A percentile compares a stretch with the other conserved stretches of the same genome.
Evolutionary conservation across 2,329 filamentous ascomycete species (phyloP).

Genomic region (Decorospora gaudefroyi): DNA sequence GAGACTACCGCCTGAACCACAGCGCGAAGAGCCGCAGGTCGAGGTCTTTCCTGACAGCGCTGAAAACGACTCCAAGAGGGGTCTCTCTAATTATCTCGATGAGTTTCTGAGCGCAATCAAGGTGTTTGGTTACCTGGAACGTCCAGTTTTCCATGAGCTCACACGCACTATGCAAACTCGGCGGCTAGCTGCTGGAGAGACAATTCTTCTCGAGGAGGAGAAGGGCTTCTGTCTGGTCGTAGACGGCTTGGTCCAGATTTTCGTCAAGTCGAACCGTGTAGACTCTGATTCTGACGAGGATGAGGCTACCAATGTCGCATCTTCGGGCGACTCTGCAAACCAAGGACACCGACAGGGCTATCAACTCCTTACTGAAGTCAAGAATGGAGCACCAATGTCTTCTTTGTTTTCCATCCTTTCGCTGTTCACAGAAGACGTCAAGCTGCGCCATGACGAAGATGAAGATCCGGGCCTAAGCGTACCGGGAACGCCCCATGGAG

Average conservation of each 20-base stretch:
- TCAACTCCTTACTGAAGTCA: conserved; percentile 93
- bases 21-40: conserved; percentile 92
- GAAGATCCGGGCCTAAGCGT: conserved; percentile 56
- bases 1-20: conserved; percentile 87
- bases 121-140: conserved; percentile 95
- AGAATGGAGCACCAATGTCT: conserved; percentile 97
- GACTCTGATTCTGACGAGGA: conserved; percentile 52
- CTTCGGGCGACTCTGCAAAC: conserved; percentile 62
- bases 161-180: conserved; percentile 98
- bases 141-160: conserved; percentile 95
- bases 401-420: conserved; percentile 97
- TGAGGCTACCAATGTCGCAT: conserved; percentile 52
- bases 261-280: conserved; percentile 80
- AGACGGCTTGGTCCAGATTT: conserved; percentile 94
- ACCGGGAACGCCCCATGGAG: conserved; percentile 34
- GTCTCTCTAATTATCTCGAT: conserved; percentile 93
- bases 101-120: conserved; percentile 99
- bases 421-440: conserved; percentile 93
- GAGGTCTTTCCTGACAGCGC: conserved; percentile 94
- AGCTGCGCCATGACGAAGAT: conserved; percentile 70
- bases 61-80: conserved; percentile 86
- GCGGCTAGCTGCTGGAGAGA: conserved; percentile 95
- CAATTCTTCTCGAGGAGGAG: conserved; percentile 91
- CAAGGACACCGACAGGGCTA: conserved; percentile 77
- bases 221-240: conserved; percentile 98